Percentiles rank a stretch among this genome's conserved stretches.
These are phyloP conservation scores for Trichophyton simii DNA, from an alignment of 2,329 filamentous ascomycete species.

Conservation along the genomic window DNA sequence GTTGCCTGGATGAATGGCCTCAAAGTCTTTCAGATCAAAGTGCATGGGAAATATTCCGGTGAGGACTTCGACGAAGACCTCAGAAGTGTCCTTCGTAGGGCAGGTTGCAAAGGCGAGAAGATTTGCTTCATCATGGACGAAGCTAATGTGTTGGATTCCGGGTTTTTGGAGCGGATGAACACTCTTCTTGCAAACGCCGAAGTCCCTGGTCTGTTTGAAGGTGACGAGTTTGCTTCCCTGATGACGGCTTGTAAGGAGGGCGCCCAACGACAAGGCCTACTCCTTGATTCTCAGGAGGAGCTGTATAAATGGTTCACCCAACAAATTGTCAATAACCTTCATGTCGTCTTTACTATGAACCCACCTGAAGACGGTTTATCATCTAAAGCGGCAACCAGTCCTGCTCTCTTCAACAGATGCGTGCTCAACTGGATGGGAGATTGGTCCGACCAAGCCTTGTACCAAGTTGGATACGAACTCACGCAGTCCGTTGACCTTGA, in stretches of 20 bases:
- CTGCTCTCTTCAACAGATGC: slow-evolving; percentile 96
- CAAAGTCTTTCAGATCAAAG: slow-evolving; percentile 99
- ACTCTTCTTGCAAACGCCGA: slow-evolving; percentile 98
- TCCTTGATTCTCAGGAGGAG: slow-evolving; percentile 95
- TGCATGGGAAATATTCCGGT: slow-evolving; percentile 93
- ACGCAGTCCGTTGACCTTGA: slow-evolving; percentile 95
- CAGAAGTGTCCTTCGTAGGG: slow-evolving; percentile 79
- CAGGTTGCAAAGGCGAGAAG: slow-evolving; percentile 96
- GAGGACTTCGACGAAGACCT: slow-evolving; percentile 99
- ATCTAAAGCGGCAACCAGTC: slow-evolving; percentile 93
- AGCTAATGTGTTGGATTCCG: slow-evolving; percentile 93
- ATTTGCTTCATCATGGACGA: slow-evolving; percentile 99
- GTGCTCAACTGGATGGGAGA: slow-evolving; percentile 99
- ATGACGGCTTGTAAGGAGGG: slow-evolving; percentile 99
- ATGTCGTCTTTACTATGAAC: slow-evolving; percentile 99
- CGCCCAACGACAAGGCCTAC: slow-evolving; percentile 83
- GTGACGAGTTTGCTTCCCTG: slow-evolving; percentile 94
- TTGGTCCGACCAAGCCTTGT: slow-evolving; percentile 97
- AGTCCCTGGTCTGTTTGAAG: slow-evolving; percentile 94
- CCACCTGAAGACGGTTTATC: slow-evolving; percentile 88
- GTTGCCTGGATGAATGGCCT: slow-evolving; percentile 99
- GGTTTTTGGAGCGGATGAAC: slow-evolving; percentile 98
- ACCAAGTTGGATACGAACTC: slow-evolving; percentile 91
- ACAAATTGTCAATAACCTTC: slow-evolving; percentile 96
- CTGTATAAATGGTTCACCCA: slow-evolving; percentile 99